Evolutionary conservation across 1,139 yeast genomes (phyloP).

Genomic region (Hemisphaericaspora xylofermentans): DNA sequence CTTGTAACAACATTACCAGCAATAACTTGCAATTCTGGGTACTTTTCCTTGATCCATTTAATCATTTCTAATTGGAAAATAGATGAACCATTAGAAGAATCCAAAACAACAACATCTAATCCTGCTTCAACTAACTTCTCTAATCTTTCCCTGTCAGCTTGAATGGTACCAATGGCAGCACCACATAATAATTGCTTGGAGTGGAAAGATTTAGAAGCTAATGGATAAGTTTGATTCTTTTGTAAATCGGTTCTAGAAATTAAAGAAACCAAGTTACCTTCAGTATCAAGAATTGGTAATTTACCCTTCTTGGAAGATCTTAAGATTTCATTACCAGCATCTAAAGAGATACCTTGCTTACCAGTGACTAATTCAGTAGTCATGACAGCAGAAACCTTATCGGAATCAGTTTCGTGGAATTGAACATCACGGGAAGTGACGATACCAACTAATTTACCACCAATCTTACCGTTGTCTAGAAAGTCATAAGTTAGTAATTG

Average conservation of each 20-base stretch:
- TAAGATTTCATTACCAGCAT: constrained; percentile 86
- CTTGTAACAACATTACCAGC: constrained; percentile 99
- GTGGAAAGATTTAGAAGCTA: constrained; percentile 88
- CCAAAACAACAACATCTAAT: constrained; percentile 91
- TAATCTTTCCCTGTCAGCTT: constrained; percentile 84
- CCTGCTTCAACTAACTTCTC: constrained; percentile 89
- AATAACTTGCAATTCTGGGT: constrained; percentile 80
- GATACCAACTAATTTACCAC: constrained; percentile 91
- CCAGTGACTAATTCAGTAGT: constrained; percentile 87
- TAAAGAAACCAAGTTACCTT: constrained; percentile 79
- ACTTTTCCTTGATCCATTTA: constrained; percentile 80
- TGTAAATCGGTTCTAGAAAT: constrained; percentile 95
- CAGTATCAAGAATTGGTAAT: constrained; percentile 82
- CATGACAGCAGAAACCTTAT: constrained; percentile 78
- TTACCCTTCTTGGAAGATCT: constrained; percentile 96
- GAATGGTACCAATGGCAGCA: constrained; percentile 96
- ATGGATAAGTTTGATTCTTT: constrained; percentile 91
- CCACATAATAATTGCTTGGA: constrained; percentile 98
- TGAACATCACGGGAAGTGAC: constrained; percentile 96
- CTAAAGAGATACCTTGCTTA: constrained; percentile 71
- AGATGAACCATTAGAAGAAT: constrained; percentile 98
- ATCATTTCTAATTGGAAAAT: constrained; percentile 91
- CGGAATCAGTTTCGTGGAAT: constrained; percentile 74
- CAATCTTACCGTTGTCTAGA: constrained; percentile 78
- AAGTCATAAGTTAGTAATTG: constrained; percentile 19